Evolutionary conservation across 2,329 filamentous ascomycete genomes (phyloP).

Genomic region (Paraphaeosphaeria sporulosa): DNA sequence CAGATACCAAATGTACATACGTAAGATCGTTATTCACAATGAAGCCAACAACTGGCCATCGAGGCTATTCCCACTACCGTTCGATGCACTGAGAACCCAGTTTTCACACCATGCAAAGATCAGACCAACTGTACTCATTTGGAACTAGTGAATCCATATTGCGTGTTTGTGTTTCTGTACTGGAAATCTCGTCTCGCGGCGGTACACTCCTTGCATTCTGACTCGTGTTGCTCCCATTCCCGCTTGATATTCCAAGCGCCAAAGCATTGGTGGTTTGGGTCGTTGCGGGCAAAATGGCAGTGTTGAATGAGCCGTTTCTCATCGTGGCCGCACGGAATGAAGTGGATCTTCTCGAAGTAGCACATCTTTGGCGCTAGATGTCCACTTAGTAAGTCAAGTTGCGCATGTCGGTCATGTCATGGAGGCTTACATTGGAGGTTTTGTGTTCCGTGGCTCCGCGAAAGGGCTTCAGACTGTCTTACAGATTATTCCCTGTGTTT

Average conservation of each 20-base stretch:
- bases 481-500: slow-evolving; percentile 8
- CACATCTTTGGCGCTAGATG: slow-evolving; percentile 61
- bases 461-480: background rate
- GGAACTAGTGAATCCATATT: background rate
- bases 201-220: slow-evolving; percentile 23
- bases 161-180: background rate
- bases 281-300: slow-evolving; percentile 79
- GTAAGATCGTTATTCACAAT: background rate
- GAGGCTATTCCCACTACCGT: background rate
- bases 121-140: background rate
- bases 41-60: background rate
- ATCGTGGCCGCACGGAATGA: slow-evolving; percentile 67
- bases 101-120: background rate
- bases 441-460: background rate
- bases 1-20: background rate
- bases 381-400: background rate
- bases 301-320: slow-evolving; percentile 68
- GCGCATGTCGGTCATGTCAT: background rate
- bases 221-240: slow-evolving; percentile 62
- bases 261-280: slow-evolving; percentile 73
- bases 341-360: slow-evolving; percentile 74
- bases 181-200: slow-evolving; percentile 13
- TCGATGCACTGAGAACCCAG: background rate
- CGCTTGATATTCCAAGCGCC: slow-evolving; percentile 70
- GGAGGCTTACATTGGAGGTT: background rate